Evolutionary conservation across 495 filamentous ascomycete species (phyloP).

Genomic region (Penicillium robsamsonii): DNA sequence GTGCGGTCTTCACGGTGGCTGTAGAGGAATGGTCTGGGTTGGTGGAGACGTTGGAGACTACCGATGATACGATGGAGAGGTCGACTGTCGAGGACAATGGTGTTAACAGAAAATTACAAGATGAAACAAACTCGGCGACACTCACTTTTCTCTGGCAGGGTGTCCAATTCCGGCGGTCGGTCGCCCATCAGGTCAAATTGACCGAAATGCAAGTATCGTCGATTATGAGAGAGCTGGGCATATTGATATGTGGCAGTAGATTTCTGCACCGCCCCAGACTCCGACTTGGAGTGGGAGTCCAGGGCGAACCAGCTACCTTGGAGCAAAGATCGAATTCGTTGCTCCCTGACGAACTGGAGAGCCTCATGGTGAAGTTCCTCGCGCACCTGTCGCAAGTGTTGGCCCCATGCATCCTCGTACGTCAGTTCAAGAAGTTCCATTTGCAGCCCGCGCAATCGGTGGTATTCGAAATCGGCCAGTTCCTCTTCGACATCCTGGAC

Average conservation of each 20-base stretch:
- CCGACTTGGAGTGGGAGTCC: slow-evolving; percentile 36
- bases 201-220: slow-evolving; percentile 87
- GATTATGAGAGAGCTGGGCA: slow-evolving; percentile 86
- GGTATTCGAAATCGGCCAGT: slow-evolving; percentile 75
- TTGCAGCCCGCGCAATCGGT: slow-evolving; percentile 77
- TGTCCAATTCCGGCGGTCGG: slow-evolving; percentile 68
- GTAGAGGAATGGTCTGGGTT: slow-evolving; percentile 48
- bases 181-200: slow-evolving; percentile 69
- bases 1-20: slow-evolving; percentile 53
- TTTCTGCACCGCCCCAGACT: slow-evolving; percentile 39
- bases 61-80: slow-evolving; percentile 82
- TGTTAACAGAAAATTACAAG: slow-evolving; percentile 14
- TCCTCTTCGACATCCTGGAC: slow-evolving; percentile 88
- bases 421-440: slow-evolving; percentile 90
- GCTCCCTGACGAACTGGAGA: slow-evolving; percentile 92
- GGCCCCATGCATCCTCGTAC: slow-evolving; percentile 92
- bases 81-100: slow-evolving; percentile 56
- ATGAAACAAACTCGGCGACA: background rate
- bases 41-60: slow-evolving; percentile 86
- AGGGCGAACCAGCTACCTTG: slow-evolving; percentile 89
- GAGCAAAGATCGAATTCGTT: slow-evolving; percentile 88
- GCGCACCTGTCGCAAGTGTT: slow-evolving; percentile 85
- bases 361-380: slow-evolving; percentile 91
- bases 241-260: slow-evolving; percentile 63
- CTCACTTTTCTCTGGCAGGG: slow-evolving; percentile 71